These are phyloP conservation scores for Lanzia echinophila DNA, from an alignment of 2,329 filamentous ascomycete genomes.

Conservation along the genomic window DNA sequence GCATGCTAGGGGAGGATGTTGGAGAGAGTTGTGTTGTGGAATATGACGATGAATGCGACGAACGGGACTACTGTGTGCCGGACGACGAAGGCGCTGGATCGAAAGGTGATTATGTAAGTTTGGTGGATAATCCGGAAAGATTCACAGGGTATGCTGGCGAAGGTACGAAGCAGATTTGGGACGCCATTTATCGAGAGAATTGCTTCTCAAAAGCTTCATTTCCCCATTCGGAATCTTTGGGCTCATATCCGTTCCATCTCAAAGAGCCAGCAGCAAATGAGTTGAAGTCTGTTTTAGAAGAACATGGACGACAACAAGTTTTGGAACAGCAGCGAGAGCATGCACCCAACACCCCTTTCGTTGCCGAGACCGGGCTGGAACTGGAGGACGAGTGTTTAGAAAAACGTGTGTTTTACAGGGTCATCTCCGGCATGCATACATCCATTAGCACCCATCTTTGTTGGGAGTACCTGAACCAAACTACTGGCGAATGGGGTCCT, in stretches of 20 bases:
- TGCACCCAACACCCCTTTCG: conserved; percentile 47
- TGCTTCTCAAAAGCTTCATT: conserved; percentile 74
- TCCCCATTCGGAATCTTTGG: conserved; percentile 50
- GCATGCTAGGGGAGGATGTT: conserved; percentile 75
- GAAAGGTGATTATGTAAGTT: conserved; percentile 94
- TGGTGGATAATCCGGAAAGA: conserved; percentile 87
- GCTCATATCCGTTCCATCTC: conserved; percentile 31
- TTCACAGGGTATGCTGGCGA: conserved; percentile 91
- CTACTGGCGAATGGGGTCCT: conserved; percentile 85
- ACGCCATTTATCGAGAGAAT: conserved; percentile 94
- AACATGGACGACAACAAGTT: conserved; percentile 52
- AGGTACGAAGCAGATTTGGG: conserved; percentile 86
- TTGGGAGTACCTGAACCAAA: conserved; percentile 93
- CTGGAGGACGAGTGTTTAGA: conserved; percentile 90
- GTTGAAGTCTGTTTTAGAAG: conserved; percentile 54
- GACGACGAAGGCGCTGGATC: conserved; percentile 82
- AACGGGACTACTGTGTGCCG: conserved; percentile 91
- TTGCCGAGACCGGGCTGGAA: conserved; percentile 61
- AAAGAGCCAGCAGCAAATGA: conserved; percentile 47
- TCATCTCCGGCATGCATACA: conserved; percentile 96
- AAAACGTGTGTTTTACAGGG: conserved; percentile 96
- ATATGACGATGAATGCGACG: conserved; percentile 94
- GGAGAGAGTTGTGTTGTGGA: conserved; percentile 96
- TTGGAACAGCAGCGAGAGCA: conserved; percentile 54
- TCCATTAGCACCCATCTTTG: conserved; percentile 95